Evolutionary conservation across 1,284 basidiomycete genomes (phyloP), one percentile per base, ranked within the genome.

Genomic region (Trametes hirsuta): DNA sequence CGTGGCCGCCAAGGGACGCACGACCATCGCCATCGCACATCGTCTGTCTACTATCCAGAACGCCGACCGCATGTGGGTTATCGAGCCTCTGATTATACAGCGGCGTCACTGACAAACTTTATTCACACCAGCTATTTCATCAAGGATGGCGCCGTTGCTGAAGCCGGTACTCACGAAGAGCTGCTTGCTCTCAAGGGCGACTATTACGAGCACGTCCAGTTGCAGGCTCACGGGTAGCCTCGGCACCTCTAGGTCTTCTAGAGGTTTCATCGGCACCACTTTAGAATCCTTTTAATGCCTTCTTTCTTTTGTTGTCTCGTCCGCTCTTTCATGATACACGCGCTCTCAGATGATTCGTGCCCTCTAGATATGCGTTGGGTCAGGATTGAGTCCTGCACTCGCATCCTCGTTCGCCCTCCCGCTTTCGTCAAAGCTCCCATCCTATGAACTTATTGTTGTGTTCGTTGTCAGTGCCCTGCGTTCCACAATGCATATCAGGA

Each of bases 1-100:
- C 76, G 84, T 87, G 69, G 97, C 95, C 4, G 87, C 94, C 2
- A 91, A 87, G 75, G 95, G 95, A n/a, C 83, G 95, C 53, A 95
- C 94, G 14, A 95, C 94, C 1, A 91, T 95, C 63, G 92, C 95
- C 18, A 97, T 98, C 68, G 96, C 96, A 0, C 97, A 98, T 76
- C 84, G 96, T 55, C 77, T 98, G 53, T 93, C 91, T 10, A 96
- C 94, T 0, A 98, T 98, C 67, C 94, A 97, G 74, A 93, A 95
- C 68, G 94, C 95, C 12, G 90, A 98, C 74, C 81, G 88, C 76
- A 98, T 98, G 86, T 93, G 77, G 72, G 91, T 76, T 52, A 44
- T 59, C 63, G 12, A 30, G 54, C 30, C 30, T 40, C 30, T 18
- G 9, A 36, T 30, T 21, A 37, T 42, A 49, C 24, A 48, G 12